A percentile compares a stretch with the other conserved stretches of the same genome.
Conservation (phyloP, 2,329 filamentous ascomycete species). For the Ascochyta pisi region DNA sequence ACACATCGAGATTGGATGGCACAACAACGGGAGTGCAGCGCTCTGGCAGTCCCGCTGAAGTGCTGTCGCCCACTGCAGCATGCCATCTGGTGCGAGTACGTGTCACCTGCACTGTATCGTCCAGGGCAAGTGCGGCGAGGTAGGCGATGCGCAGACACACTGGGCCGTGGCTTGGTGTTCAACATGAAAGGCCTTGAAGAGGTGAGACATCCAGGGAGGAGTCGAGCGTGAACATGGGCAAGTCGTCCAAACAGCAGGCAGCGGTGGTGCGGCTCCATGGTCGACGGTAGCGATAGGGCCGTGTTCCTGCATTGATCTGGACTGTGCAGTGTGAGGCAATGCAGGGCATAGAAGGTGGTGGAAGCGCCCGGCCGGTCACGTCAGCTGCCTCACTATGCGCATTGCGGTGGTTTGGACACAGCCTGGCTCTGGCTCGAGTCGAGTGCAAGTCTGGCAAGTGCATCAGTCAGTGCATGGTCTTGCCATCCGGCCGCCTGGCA, state of each 20-base stretch:
- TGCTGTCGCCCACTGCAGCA: conserved; percentile 20
- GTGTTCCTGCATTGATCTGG: conserved; percentile 17
- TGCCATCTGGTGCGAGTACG: conserved; percentile 28
- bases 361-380: conserved; percentile 11
- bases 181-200: not conserved
- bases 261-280: conserved; percentile 8
- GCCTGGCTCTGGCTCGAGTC: conserved; percentile 10
- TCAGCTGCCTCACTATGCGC: conserved; percentile 12
- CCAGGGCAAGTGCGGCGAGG: conserved; percentile 30
- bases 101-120: conserved; percentile 27
- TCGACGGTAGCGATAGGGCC: conserved; percentile 1
- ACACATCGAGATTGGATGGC: conserved; percentile 14
- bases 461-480: conserved; percentile 20
- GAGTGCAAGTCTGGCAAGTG: conserved; percentile 5
- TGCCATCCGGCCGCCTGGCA: conserved; percentile 17
- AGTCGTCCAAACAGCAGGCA: not conserved
- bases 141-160: conserved; percentile 12
- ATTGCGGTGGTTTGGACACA: conserved; percentile 9
- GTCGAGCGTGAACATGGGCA: not conserved
- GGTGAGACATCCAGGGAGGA: conserved; percentile 7
- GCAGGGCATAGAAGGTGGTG: conserved; percentile 17
- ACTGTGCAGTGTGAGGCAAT: not conserved
- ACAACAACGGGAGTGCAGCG: conserved; percentile 9
- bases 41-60: conserved; percentile 3
- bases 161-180: conserved; percentile 7